Evolutionary conservation across 352 stramenopile species (phyloP).

Genomic region (Phytophthora capsici): DNA sequence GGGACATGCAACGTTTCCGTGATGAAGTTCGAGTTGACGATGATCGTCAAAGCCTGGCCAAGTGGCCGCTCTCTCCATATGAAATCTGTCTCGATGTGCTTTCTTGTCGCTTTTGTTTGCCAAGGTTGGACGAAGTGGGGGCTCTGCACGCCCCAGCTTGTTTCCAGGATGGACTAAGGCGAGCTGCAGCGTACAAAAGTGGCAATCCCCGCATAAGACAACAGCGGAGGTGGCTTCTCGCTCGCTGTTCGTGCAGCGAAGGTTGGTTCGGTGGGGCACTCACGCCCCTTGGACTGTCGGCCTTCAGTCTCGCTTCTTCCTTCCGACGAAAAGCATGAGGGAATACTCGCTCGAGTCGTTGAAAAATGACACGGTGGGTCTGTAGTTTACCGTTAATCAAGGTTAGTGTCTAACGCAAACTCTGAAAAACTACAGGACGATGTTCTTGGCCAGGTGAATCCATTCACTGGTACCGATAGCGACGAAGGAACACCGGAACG

Average conservation of each 20-base stretch:
- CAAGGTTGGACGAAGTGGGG: conserved; percentile 28
- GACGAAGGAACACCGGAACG: conserved; percentile 6
- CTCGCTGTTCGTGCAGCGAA: conserved; percentile 17
- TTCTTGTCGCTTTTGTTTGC: conserved; percentile 21
- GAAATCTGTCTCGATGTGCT: conserved; percentile 28
- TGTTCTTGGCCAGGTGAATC: conserved; percentile 21
- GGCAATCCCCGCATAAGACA: conserved; percentile 21
- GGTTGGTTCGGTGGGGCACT: conserved; percentile 32
- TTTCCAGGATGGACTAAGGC: conserved; percentile 30
- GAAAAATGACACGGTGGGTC: conserved; percentile 32
- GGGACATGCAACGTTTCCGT: conserved; percentile 19
- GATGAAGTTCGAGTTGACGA: conserved; percentile 16
- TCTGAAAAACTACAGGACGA: conserved; percentile 8
- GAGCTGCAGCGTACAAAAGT: conserved; percentile 32
- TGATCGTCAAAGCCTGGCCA: conserved; percentile 11
- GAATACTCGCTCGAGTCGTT: conserved; percentile 37
- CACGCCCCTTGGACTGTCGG: neutral
- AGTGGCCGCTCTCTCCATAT: conserved; percentile 18
- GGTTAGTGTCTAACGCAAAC: conserved; percentile 15
- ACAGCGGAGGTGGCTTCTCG: conserved; percentile 13
- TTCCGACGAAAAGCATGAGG: conserved; percentile 26
- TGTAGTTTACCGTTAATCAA: neutral
- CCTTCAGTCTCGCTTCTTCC: conserved; percentile 37
- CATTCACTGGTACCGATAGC: conserved; percentile 6
- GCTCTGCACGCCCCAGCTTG: conserved; percentile 24